Conservation (phyloP, 2,329 filamentous ascomycete genomes). For the Zalaria sp. region DNA sequence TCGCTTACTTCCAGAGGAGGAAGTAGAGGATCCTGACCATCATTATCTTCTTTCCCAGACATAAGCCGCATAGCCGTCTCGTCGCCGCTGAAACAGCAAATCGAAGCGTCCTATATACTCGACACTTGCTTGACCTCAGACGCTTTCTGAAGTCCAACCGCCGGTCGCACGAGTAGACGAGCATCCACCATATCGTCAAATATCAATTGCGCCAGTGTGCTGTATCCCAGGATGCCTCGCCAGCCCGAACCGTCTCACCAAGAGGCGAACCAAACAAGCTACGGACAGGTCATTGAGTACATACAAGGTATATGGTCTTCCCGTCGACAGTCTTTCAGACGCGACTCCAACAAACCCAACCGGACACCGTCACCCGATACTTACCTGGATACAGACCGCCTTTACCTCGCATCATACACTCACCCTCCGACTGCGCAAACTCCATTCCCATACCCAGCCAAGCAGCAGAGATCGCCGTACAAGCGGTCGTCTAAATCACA, state of each 20-base stretch:
- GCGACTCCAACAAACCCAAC: slow-evolving; percentile 7
- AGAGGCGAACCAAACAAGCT: slow-evolving; percentile 33
- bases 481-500: slow-evolving; percentile 59
- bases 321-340: not conserved
- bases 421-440: slow-evolving; percentile 69
- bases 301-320: slow-evolving; percentile 59
- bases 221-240: slow-evolving; percentile 15
- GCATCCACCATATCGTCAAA: too few relatives aligned
- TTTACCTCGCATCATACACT: slow-evolving; percentile 88
- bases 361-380: slow-evolving; percentile 10
- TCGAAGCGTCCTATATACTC: too few relatives aligned
- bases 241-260: slow-evolving; percentile 11
- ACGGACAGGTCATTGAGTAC: slow-evolving; percentile 89
- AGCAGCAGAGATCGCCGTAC: slow-evolving; percentile 50
- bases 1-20: too few relatives aligned
- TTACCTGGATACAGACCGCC: slow-evolving; percentile 51
- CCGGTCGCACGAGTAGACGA: too few relatives aligned
- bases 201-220: not conserved
- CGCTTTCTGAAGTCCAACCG: too few relatives aligned
- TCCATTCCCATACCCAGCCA: slow-evolving; percentile 65
- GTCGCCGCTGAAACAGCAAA: too few relatives aligned
- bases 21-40: too few relatives aligned
- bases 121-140: too few relatives aligned
- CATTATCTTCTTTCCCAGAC: too few relatives aligned
- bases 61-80: too few relatives aligned